Evolutionary conservation across 306 rosid genomes (phyloP).

Genomic region (Canavalia gladiata): DNA sequence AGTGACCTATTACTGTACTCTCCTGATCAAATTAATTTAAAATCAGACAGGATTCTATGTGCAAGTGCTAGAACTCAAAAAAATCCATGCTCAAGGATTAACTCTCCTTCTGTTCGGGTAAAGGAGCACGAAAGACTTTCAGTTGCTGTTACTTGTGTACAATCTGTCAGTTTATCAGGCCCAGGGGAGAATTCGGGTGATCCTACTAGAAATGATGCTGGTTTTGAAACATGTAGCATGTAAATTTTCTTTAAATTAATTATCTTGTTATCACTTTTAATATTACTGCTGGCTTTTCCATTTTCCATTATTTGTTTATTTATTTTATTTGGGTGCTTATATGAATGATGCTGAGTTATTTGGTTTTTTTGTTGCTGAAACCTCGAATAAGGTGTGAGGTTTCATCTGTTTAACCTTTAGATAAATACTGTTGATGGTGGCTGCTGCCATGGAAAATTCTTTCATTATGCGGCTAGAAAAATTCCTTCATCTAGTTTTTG

Average conservation of each 20-base stretch:
- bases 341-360: background rate
- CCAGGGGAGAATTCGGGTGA: slow-evolving; percentile 55
- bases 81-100: slow-evolving; percentile 53
- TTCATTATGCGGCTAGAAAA: background rate
- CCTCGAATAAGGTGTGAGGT: background rate
- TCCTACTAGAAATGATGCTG: slow-evolving; percentile 56
- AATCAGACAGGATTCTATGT: slow-evolving; percentile 54
- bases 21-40: slow-evolving; percentile 62
- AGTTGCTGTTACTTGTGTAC: slow-evolving; percentile 56
- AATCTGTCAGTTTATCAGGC: slow-evolving; percentile 58
- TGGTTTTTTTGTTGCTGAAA: background rate
- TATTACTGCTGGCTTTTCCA: background rate
- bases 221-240: slow-evolving; percentile 67
- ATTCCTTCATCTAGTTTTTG: background rate
- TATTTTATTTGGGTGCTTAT: background rate
- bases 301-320: slow-evolving; percentile 20
- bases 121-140: slow-evolving; percentile 61
- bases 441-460: background rate
- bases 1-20: slow-evolving; percentile 68
- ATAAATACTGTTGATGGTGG: background rate
- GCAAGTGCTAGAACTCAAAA: slow-evolving; percentile 57
- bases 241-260: slow-evolving; percentile 54
- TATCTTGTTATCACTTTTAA: background rate
- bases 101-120: slow-evolving; percentile 61
- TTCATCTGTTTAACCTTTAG: background rate